Evolutionary conservation across 768 basidiomycete species (phyloP), one percentile per base, ranked within the genome.

Genomic region (Lactarius trivialis): DNA sequence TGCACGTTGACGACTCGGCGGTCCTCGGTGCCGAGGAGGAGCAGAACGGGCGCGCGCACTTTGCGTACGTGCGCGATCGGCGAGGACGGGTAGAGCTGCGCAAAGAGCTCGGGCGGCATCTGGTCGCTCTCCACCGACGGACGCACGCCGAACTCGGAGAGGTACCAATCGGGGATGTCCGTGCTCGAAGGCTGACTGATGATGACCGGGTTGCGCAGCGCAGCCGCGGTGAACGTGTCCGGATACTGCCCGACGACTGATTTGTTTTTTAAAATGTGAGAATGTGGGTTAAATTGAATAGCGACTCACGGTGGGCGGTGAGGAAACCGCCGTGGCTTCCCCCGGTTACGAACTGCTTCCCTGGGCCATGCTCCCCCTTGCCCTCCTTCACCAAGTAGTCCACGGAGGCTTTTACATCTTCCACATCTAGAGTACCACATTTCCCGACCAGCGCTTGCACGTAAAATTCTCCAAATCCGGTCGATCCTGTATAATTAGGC

Each of bases 151-250:
- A 70, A 68, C 55, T 76, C 74, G 48, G 26, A 51, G 62, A 66
- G 70, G 21, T 66, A 73, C 75, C 75, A 75, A 43, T 76, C 74
- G 2, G 74, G 75, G 49, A 76, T 76, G 60, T 76, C 75, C 6
- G 70, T 72, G 34, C 64, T 65, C 4, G 60, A 33, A 1, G 66
- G 66, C 45, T 70, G 73, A 15, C 72, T 60, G 28, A 70, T 60
- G 55, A 68, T 71, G 21, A 76, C 75, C 0, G 75, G 74, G 51
- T 76, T 76, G 21, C 74, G 68, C 60, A 75, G 62, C 21, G 72
- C 70, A 3, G 68, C 67, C 0, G 74, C 73, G 26, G 67, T 67
- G 64, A 71, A 75, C 24, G 64, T 68, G 19, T 70, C 68, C 7
- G 74, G 73, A 32, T 68, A 72, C 19, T 65, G 65, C 2, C 70